A percentile compares a stretch with the other conserved stretches of the same genome.
Evolutionary conservation across 106 monocot genomes (phyloP).

Genomic region (Ottelia alismoides): DNA sequence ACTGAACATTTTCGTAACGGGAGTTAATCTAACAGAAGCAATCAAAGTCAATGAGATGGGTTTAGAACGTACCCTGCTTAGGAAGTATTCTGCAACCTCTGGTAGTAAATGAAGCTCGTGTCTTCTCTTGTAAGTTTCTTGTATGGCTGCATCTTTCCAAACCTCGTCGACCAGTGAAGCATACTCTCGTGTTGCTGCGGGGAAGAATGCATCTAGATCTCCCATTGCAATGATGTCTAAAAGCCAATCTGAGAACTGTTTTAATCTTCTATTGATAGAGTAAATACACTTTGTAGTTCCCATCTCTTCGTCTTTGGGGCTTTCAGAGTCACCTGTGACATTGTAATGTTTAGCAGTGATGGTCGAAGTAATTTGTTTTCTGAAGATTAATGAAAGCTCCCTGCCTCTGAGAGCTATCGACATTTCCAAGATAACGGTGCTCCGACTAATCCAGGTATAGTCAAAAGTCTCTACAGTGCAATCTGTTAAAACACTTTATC

Average conservation of each 20-base stretch:
- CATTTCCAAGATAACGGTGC: no score
- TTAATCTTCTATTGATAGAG: slow-evolving; percentile 74
- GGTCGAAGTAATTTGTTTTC: no score
- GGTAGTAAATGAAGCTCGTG: slow-evolving; percentile 89
- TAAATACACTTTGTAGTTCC: slow-evolving; percentile 36
- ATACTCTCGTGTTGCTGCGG: slow-evolving; percentile 95
- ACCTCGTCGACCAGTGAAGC: slow-evolving; percentile 91
- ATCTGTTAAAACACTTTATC: no score
- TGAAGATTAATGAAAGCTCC: no score
- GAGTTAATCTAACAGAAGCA: no score
- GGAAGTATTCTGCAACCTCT: slow-evolving; percentile 83
- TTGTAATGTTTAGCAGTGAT: no score
- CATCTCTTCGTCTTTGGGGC: slow-evolving; percentile 15
- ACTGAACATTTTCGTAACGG: no score
- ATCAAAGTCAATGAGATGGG: no score
- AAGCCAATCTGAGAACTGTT: slow-evolving; percentile 92
- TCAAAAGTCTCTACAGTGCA: no score
- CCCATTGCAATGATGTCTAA: slow-evolving; percentile 94
- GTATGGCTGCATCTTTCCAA: slow-evolving; percentile 85
- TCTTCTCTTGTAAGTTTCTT: slow-evolving; percentile 86
- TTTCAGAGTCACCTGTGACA: no score
- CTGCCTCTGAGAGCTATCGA: no score
- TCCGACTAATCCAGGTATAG: no score
- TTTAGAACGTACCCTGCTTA: slow-evolving; percentile 60
- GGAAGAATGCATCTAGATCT: slow-evolving; percentile 89